These are phyloP conservation scores for Eutrema heterophyllum DNA, from an alignment of 345 rosid species.

Conservation along the genomic window DNA sequence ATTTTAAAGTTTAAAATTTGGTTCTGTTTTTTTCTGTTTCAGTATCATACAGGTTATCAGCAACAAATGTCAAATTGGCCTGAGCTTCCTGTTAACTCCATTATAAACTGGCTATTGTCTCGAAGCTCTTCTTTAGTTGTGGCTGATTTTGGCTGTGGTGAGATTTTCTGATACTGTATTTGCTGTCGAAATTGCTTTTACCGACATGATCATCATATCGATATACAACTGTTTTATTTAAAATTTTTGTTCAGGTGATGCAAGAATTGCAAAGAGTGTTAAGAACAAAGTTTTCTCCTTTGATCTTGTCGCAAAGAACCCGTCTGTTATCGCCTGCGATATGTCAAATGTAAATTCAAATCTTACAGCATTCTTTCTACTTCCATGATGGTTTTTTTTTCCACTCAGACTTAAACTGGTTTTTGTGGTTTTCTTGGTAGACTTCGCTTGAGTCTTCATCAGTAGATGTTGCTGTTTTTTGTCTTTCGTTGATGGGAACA, in stretches of 20 bases:
- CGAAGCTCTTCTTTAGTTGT: conserved; percentile 66
- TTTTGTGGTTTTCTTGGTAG: conserved; percentile 39
- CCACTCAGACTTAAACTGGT: not conserved
- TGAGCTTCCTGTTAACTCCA: conserved; percentile 74
- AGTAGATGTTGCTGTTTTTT: conserved; percentile 80
- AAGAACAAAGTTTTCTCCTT: conserved; percentile 90
- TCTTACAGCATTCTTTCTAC: not conserved
- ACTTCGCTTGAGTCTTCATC: conserved; percentile 61
- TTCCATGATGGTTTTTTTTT: not conserved
- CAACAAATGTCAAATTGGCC: conserved; percentile 98
- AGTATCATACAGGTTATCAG: conserved; percentile 96
- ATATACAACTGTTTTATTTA: not conserved
- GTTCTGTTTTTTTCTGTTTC: conserved; percentile 17
- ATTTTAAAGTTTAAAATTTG: not conserved
- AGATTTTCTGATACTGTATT: conserved; percentile 29
- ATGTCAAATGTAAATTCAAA: conserved; percentile 65
- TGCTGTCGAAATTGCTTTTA: not conserved
- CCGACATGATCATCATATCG: conserved; percentile 1
- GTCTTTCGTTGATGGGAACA: conserved; percentile 95
- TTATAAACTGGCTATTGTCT: conserved; percentile 59
- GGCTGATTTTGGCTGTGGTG: conserved; percentile 99
- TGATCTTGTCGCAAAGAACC: conserved; percentile 80
- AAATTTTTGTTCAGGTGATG: conserved; percentile 61
- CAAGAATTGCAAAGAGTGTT: conserved; percentile 70
- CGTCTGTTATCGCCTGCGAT: conserved; percentile 82